phyloP scores from a whole-genome alignment of 495 filamentous ascomycete species.

The Tuber calosporum region DNA sequence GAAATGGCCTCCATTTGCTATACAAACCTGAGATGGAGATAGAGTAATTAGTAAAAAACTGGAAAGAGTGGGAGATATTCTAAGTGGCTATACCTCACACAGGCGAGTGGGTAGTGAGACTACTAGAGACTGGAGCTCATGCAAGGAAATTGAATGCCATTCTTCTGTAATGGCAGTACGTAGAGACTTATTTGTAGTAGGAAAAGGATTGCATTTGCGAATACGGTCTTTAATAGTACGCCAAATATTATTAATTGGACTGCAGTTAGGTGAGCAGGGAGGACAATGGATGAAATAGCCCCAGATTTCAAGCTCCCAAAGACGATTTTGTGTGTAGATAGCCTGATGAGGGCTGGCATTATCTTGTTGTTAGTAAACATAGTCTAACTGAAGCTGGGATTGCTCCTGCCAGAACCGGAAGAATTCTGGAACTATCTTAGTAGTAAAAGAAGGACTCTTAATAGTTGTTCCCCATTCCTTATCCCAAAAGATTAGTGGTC shows the following conservation, averaged over 20 bases:
- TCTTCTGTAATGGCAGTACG: slow-evolving; percentile 9
- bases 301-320: not conserved
- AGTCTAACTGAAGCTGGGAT: not conserved
- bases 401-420: slow-evolving; percentile 5
- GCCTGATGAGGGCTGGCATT: not conserved
- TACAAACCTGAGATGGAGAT: too few species aligned
- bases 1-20: too few species aligned
- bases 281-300: slow-evolving; percentile 1
- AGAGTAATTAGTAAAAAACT: too few species aligned
- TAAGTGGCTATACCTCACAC: too few species aligned
- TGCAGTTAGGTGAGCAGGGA: not conserved
- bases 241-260: slow-evolving; percentile 11
- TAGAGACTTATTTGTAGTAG: slow-evolving; percentile 1
- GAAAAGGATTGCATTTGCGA: not conserved
- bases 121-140: slow-evolving; percentile 7
- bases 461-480: slow-evolving; percentile 8
- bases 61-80: too few species aligned
- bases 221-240: slow-evolving; percentile 4
- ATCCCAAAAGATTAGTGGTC: slow-evolving; percentile 8
- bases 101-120: too few species aligned
- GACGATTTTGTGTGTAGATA: not conserved
- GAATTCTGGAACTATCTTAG: slow-evolving; percentile 3
- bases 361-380: slow-evolving; percentile 3
- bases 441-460: not conserved
- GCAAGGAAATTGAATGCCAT: slow-evolving; percentile 1